A percentile compares a stretch with the other conserved stretches of the same genome.
Evolutionary conservation across 2,329 filamentous ascomycete species (phyloP).

Genomic region (Plectosphaerella cucumerina): DNA sequence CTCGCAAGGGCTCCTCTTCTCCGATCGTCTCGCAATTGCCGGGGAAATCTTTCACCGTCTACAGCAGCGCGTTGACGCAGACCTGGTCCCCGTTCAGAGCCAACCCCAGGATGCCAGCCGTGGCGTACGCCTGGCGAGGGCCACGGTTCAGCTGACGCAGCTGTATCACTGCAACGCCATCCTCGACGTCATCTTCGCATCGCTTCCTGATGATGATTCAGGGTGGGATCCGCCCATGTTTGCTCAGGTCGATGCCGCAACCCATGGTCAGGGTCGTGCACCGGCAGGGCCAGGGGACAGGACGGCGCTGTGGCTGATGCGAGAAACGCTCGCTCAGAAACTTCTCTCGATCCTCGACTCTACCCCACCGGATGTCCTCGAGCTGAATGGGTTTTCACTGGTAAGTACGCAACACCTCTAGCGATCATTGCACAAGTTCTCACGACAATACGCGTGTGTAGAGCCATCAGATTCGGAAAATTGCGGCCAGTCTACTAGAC

Average conservation of each 20-base stretch:
- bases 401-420: not conserved
- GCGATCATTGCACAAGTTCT: not conserved
- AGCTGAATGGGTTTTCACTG: not conserved
- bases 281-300: not conserved
- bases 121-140: not conserved
- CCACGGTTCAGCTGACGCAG: not conserved
- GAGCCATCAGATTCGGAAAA: slow-evolving; percentile 1
- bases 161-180: not conserved
- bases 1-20: not conserved
- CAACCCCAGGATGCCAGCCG: not conserved
- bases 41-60: not conserved
- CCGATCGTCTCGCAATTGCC: not conserved
- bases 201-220: not conserved
- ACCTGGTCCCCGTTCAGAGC: not conserved
- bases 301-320: not conserved
- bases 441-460: not conserved
- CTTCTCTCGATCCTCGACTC: not conserved
- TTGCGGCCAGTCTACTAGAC: not conserved
- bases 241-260: not conserved
- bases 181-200: not conserved
- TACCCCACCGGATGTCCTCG: not conserved
- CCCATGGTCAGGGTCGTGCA: not conserved
- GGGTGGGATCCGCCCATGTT: not conserved
- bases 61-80: not conserved
- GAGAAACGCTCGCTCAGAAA: not conserved